These are phyloP conservation scores for Mucor ambiguus DNA, from an alignment of 371 early-diverging fungal species.

Conservation along the genomic window DNA sequence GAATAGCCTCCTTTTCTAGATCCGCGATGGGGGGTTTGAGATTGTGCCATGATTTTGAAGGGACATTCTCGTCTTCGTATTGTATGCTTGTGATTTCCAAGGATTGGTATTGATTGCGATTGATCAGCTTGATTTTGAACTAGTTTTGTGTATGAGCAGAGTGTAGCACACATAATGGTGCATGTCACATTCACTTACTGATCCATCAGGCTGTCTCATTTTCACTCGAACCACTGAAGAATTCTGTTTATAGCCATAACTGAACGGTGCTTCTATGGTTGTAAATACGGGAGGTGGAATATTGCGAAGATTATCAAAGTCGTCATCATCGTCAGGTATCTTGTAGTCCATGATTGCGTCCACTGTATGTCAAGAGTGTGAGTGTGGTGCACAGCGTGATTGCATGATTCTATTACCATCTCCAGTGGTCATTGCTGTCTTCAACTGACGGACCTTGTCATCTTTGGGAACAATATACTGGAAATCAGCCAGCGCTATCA, in stretches of 20 bases:
- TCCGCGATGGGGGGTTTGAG: neutral
- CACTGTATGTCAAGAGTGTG: slow-evolving; percentile 15
- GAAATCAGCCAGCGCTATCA: slow-evolving; percentile 61
- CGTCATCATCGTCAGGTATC: slow-evolving; percentile 30
- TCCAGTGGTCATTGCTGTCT: slow-evolving; percentile 36
- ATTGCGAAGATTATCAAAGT: slow-evolving; percentile 15
- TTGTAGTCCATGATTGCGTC: slow-evolving; percentile 40
- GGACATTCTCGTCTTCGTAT: slow-evolving; percentile 23
- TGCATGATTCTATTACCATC: slow-evolving; percentile 36
- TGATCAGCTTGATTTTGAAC: slow-evolving; percentile 37
- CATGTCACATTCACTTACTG: slow-evolving; percentile 33
- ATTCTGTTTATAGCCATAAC: slow-evolving; percentile 58
- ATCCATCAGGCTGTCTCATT: slow-evolving; percentile 49
- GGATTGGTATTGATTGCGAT: neutral
- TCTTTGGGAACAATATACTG: slow-evolving; percentile 51
- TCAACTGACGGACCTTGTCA: slow-evolving; percentile 43
- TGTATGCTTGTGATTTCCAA: slow-evolving; percentile 4
- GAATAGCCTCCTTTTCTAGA: neutral
- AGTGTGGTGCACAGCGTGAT: neutral
- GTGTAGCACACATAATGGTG: neutral
- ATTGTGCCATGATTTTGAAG: slow-evolving; percentile 16
- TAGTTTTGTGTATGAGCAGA: neutral
- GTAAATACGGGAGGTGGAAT: slow-evolving; percentile 64
- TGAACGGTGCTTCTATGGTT: slow-evolving; percentile 36
- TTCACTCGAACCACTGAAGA: slow-evolving; percentile 47